Evolutionary conservation across 164 flowering plant species (phyloP).

Genomic region (Macadamia integrifolia): DNA sequence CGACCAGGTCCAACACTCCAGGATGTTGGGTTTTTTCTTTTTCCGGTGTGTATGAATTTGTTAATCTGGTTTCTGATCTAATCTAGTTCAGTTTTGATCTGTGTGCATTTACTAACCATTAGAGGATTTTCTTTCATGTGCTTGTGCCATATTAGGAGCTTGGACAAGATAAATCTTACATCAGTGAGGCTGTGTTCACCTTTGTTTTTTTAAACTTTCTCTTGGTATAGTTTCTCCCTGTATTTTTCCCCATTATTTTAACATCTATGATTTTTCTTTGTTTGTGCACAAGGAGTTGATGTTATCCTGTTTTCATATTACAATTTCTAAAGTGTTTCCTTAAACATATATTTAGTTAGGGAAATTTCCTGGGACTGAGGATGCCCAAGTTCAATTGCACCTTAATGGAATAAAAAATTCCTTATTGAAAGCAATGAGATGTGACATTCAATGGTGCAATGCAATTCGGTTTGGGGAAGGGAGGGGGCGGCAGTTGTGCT

Average conservation of each 20-base stretch:
- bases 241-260: not conserved
- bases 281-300: not conserved
- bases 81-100: not conserved
- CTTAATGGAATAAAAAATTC: no score
- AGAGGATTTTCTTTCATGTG: slow-evolving; percentile 1
- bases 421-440: no score
- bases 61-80: not conserved
- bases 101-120: not conserved
- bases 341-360: no score
- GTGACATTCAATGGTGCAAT: no score
- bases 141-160: slow-evolving; percentile 53
- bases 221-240: slow-evolving; percentile 50
- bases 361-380: no score
- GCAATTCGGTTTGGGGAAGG: no score
- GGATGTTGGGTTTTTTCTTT: slow-evolving; percentile 83
- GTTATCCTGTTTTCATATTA: not conserved
- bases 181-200: slow-evolving; percentile 86
- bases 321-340: no score
- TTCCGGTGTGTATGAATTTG: slow-evolving; percentile 56
- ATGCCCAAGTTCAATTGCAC: no score
- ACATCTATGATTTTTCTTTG: not conserved
- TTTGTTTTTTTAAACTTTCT: slow-evolving; percentile 69
- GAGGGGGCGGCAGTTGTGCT: no score
- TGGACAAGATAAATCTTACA: slow-evolving; percentile 80
- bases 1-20: slow-evolving; percentile 93